Conservation (phyloP, 2,329 filamentous ascomycete species). For the Emergomyces orientalis region DNA sequence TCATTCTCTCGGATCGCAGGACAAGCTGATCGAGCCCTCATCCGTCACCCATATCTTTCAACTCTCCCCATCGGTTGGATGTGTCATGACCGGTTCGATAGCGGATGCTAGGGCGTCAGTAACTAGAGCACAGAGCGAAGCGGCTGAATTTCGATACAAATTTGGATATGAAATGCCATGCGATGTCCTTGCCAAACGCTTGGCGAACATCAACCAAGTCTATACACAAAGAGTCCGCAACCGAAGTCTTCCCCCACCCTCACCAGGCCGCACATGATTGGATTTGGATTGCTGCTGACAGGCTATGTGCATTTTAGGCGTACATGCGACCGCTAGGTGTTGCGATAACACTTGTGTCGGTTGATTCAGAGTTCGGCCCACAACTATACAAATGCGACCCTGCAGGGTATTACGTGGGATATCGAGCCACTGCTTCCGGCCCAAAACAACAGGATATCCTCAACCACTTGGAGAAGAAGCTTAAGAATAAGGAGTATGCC, state of each 20-base stretch:
- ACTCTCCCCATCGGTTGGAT: conserved; percentile 90
- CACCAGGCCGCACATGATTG: background rate
- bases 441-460: conserved; percentile 98
- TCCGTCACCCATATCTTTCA: conserved; percentile 98
- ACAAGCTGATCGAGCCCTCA: conserved; percentile 96
- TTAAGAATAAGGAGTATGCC: conserved; percentile 96
- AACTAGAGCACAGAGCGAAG: conserved; percentile 86
- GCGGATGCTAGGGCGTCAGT: conserved; percentile 92
- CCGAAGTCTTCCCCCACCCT: background rate
- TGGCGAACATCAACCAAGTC: conserved; percentile 98
- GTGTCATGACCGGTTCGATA: conserved; percentile 97
- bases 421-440: conserved; percentile 94
- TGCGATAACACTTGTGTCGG: conserved; percentile 85
- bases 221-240: conserved; percentile 83
- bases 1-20: conserved; percentile 44
- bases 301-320: conserved; percentile 46
- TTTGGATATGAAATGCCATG: conserved; percentile 99
- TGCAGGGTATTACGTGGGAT: conserved; percentile 94
- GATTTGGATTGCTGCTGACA: conserved; percentile 8
- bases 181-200: conserved; percentile 87
- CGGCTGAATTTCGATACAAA: conserved; percentile 97
- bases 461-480: conserved; percentile 98
- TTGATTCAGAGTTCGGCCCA: conserved; percentile 85
- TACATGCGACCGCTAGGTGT: conserved; percentile 98
- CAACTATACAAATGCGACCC: conserved; percentile 98